Conservation (phyloP, 495 filamentous ascomycete species). For the Apiosordaria backusii region DNA sequence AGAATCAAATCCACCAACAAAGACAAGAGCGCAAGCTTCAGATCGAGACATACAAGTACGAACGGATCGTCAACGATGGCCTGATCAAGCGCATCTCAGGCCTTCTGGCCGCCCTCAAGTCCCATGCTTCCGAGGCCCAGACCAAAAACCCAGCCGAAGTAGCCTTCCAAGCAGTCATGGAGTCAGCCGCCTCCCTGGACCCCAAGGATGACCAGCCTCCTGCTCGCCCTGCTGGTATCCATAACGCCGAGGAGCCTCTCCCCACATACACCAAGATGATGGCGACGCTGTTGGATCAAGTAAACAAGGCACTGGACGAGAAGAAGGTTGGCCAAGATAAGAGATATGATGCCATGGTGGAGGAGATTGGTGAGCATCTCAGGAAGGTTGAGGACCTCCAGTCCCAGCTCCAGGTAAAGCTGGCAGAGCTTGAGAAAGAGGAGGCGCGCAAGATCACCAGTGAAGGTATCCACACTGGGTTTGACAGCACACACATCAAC, state of each 20-base stretch:
- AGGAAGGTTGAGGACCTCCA: slow-evolving; percentile 75
- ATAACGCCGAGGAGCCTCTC: slow-evolving; percentile 60
- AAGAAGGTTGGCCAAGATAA: slow-evolving; percentile 53
- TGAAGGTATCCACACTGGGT: slow-evolving; percentile 86
- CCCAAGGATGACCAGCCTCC: slow-evolving; percentile 73
- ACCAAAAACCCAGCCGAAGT: slow-evolving; percentile 66
- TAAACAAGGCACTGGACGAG: slow-evolving; percentile 83
- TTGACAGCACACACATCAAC: slow-evolving; percentile 73
- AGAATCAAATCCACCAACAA: slow-evolving; percentile 91
- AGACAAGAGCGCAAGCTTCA: slow-evolving; percentile 77
- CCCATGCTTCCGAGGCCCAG: slow-evolving; percentile 63
- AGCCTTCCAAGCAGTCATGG: slow-evolving; percentile 83
- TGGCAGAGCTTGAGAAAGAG: slow-evolving; percentile 81
- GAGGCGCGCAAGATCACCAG: slow-evolving; percentile 90
- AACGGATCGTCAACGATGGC: slow-evolving; percentile 88
- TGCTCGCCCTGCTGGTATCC: slow-evolving; percentile 67
- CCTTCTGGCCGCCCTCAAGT: slow-evolving; percentile 66
- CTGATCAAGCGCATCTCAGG: slow-evolving; percentile 76
- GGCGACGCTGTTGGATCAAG: slow-evolving; percentile 83
- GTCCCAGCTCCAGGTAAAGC: slow-evolving; percentile 63
- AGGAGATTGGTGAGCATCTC: slow-evolving; percentile 70
- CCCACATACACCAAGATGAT: slow-evolving; percentile 96
- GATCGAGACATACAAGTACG: slow-evolving; percentile 88
- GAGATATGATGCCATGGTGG: slow-evolving; percentile 66
- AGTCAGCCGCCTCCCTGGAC: slow-evolving; percentile 56